These are phyloP conservation scores for Collybiopsis confluens DNA, from an alignment of 768 basidiomycete species.

Conservation along the genomic window DNA sequence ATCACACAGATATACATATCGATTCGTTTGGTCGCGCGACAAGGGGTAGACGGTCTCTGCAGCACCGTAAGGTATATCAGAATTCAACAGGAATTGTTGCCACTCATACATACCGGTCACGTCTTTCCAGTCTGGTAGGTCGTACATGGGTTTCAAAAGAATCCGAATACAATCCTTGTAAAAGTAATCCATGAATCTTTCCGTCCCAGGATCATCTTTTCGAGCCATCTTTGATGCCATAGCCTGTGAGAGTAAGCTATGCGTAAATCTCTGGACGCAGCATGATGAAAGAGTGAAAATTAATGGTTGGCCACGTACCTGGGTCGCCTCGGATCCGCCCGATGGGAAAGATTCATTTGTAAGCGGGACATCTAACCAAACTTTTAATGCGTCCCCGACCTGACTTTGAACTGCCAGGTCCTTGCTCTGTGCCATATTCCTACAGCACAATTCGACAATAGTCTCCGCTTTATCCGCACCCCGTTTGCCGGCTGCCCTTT, in stretches of 20 bases:
- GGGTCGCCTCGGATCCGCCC: constrained; percentile 29
- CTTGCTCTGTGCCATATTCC: constrained; percentile 70
- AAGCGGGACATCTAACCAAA: constrained; percentile 75
- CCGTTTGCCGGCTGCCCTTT: constrained; percentile 50
- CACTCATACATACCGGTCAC: constrained; percentile 24
- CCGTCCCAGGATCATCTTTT: constrained; percentile 83
- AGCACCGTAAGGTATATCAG: constrained; percentile 6
- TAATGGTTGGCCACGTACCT: constrained; percentile 23
- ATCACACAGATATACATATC: constrained; percentile 88
- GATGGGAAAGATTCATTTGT: constrained; percentile 29
- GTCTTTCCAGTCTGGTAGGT: constrained; percentile 56
- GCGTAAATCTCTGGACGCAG: neutral
- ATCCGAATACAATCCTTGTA: constrained; percentile 78
- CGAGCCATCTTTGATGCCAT: constrained; percentile 25
- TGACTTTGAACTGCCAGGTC: constrained; percentile 89
- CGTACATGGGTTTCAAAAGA: constrained; percentile 75
- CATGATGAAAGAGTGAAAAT: neutral
- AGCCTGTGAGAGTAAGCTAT: constrained; percentile 1
- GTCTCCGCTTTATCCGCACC: constrained; percentile 68
- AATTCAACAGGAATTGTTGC: neutral
- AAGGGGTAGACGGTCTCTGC: constrained; percentile 52
- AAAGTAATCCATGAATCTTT: constrained; percentile 90
- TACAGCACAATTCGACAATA: constrained; percentile 69
- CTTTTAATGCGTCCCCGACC: constrained; percentile 81
- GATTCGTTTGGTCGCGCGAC: constrained; percentile 73